Evolutionary conservation across 1,139 yeast species (phyloP).

Genomic region (Debaryomyces fabryi): DNA sequence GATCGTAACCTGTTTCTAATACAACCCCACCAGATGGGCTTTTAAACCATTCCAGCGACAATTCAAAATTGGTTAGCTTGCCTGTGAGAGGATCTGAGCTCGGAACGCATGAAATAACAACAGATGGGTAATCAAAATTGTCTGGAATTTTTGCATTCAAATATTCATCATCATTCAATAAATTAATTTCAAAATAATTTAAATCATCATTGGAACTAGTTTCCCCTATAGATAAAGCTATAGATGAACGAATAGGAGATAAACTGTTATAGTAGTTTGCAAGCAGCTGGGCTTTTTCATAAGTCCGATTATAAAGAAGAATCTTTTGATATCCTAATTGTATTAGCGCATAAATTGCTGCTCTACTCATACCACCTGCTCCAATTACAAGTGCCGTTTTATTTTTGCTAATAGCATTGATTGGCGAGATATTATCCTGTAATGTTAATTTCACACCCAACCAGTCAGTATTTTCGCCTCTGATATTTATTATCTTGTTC

Average conservation of each 20-base stretch:
- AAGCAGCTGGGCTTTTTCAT: conserved; percentile 9
- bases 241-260: conserved; percentile 10
- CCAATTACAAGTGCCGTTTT: conserved; percentile 19
- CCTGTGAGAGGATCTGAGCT: conserved; percentile 12
- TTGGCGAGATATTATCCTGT: conserved; percentile 16
- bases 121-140: conserved; percentile 13
- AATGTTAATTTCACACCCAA: conserved; percentile 14
- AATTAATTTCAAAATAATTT: conserved; percentile 8
- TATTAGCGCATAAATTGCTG: conserved; percentile 19
- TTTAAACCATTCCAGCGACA: conserved; percentile 15
- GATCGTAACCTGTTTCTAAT: conserved; percentile 17
- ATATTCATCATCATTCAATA: conserved; percentile 13
- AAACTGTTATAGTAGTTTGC: conserved; percentile 12
- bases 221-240: conserved; percentile 8
- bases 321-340: conserved; percentile 16
- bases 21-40: conserved; percentile 20
- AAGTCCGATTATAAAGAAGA: conserved; percentile 13
- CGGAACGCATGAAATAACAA: conserved; percentile 15
- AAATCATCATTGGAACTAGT: conserved; percentile 6
- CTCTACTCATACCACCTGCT: conserved; percentile 18
- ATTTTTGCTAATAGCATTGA: conserved; percentile 16
- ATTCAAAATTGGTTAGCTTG: conserved; percentile 3
- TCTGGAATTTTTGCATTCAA: conserved; percentile 9
- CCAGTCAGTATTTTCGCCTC: conserved; percentile 22
- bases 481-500: conserved; percentile 10